Base-by-base conservation (phyloP, 1,284 basidiomycete species). In the Tilletia setariae region DNA sequence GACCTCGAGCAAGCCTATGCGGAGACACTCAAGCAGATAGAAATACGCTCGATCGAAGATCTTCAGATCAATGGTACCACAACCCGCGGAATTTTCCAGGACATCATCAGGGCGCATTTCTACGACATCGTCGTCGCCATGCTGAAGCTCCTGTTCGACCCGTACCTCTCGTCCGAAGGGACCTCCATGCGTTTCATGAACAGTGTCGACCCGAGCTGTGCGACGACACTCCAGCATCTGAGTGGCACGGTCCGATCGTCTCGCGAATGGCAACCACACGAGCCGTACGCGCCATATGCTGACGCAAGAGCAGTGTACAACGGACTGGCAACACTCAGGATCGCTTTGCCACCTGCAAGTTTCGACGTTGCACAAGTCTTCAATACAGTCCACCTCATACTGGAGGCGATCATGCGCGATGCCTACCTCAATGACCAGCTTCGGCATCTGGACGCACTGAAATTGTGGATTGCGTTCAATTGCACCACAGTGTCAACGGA, bases 371-470 rank as follows among this genome's bases (percentile, higher is more conserved):
- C 28, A 13, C 63, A 68, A 15, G 59, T 64, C 25, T 79, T 75
- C 66, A 70, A 76, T 49, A 70, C 74, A 2, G 47, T 78, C 28
- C 88, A 91, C 67, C 87, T 88, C 66, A 84, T 95, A 9, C 88
- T 95, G 72, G 85, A 89, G 7, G 85, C 86, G 47, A 84, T 94
- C 32, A 86, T 90, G 69, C 82, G 84, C 1, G 88, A 89, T 0
- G 89, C 89, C n/a, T 86, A 97, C 51, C 86, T 95, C 72, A 92
- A 92, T 78, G 92, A 96, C 78, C 92, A 96, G 81, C 83, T 89
- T 56, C 88, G 94, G 6, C 84, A 90, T 35, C 81, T 94, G 40
- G 89, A 91, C 67, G 87, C 89, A 0, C 84, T 96, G 28, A 88
- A 74, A 3, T 68, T 79, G 13, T 79, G 74, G 63, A 47, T 78